Evolutionary conservation across 305 asterid species (phyloP).

Genomic region (Solanum hybrid): DNA sequence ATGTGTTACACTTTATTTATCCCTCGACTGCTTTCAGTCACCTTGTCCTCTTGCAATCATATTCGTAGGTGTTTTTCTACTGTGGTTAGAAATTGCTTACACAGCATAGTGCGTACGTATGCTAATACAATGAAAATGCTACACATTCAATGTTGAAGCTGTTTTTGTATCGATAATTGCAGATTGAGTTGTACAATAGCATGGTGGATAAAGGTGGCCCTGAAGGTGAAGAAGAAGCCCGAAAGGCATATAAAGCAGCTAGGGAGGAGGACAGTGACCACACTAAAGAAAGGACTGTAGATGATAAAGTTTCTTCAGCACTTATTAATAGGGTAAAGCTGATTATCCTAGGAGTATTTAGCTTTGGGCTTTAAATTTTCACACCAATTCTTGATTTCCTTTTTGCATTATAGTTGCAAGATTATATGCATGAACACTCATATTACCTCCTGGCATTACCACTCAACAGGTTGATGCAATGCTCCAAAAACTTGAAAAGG

Average conservation of each 20-base stretch:
- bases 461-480: conserved; percentile 78
- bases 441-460: conserved; percentile 15
- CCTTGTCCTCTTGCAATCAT: conserved; percentile 3
- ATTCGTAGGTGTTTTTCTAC: background rate
- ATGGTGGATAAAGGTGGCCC: conserved; percentile 80
- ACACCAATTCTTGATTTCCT: background rate
- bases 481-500: conserved; percentile 97
- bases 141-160: conserved; percentile 1
- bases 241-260: conserved; percentile 80
- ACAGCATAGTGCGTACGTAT: background rate
- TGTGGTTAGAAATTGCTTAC: background rate
- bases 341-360: background rate
- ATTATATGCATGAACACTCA: conserved; percentile 1
- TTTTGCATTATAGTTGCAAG: background rate
- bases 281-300: conserved; percentile 53
- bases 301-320: conserved; percentile 75
- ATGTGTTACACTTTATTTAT: background rate
- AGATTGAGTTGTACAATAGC: conserved; percentile 81
- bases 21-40: background rate
- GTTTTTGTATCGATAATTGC: conserved; percentile 18
- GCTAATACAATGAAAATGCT: background rate
- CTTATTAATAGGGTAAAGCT: conserved; percentile 78
- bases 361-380: conserved; percentile 4
- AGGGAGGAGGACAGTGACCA: conserved; percentile 65
- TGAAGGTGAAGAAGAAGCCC: conserved; percentile 69